phyloP scores from a whole-genome alignment of 2,329 filamentous ascomycete genomes.

The Monilinia polystroma region DNA sequence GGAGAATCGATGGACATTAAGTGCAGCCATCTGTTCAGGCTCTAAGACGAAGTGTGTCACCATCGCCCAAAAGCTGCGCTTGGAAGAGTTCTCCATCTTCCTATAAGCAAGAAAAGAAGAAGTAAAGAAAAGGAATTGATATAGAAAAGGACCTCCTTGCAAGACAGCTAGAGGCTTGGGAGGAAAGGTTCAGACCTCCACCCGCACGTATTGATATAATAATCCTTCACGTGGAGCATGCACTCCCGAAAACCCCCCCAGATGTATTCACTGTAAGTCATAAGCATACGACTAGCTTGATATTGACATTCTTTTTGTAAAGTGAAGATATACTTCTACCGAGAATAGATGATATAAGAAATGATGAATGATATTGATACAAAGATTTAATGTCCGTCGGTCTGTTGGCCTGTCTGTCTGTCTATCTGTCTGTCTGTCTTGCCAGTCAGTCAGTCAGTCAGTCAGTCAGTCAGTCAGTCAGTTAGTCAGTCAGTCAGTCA shows the following conservation, averaged over 20 bases:
- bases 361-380: not conserved
- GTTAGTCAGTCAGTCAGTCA: too few relatives aligned
- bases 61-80: not conserved
- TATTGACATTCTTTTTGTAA: not conserved
- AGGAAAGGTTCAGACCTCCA: too few relatives aligned
- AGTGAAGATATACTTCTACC: conserved; percentile 5
- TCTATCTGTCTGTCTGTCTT: not conserved
- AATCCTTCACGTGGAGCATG: too few relatives aligned
- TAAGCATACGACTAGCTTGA: not conserved
- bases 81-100: not conserved
- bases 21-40: conserved; percentile 8
- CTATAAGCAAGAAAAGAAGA: not conserved
- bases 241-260: too few relatives aligned
- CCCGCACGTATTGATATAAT: too few relatives aligned
- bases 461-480: too few relatives aligned
- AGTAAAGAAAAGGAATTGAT: too few relatives aligned
- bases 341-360: not conserved
- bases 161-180: too few relatives aligned
- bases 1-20: not conserved
- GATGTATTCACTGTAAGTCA: too few relatives aligned
- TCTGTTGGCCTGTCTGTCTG: not conserved
- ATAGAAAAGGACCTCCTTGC: too few relatives aligned
- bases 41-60: not conserved
- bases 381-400: not conserved
- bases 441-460: too few relatives aligned